phyloP scores from a whole-genome alignment of 805 yeast species.

The Zygotorulaspora chibaensis region DNA sequence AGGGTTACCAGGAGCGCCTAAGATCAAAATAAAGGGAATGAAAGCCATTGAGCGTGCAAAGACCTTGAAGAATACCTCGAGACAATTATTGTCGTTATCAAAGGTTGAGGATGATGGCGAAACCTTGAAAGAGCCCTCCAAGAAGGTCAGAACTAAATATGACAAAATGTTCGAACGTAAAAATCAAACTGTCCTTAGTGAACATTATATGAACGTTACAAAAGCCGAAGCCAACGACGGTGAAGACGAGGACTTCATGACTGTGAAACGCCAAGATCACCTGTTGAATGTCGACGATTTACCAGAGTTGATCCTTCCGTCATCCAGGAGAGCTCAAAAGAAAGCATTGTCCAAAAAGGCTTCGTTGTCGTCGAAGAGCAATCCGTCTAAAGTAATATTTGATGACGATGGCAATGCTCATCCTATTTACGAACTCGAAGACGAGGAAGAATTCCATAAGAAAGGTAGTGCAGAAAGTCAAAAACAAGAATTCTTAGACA shows the following conservation, averaged over 20 bases:
- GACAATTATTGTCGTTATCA: conserved; percentile 57
- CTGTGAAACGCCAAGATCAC: conserved; percentile 75
- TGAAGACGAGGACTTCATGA: conserved; percentile 69
- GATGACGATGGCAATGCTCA: conserved; percentile 96
- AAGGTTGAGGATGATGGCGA: conserved; percentile 66
- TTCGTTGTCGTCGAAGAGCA: conserved; percentile 54
- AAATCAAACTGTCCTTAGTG: conserved; percentile 87
- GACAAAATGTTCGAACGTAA: conserved; percentile 94
- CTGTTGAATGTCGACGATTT: conserved; percentile 57
- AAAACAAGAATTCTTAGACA: conserved; percentile 59
- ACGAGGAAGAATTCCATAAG: conserved; percentile 78
- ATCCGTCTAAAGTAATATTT: conserved; percentile 73
- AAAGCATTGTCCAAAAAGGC: conserved; percentile 83
- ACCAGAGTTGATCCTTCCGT: conserved; percentile 58
- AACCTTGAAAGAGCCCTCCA: conserved; percentile 32
- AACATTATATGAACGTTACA: conserved; percentile 77
- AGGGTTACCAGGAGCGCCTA: conserved; percentile 96
- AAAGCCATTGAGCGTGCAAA: conserved; percentile 45
- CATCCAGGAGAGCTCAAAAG: conserved; percentile 80
- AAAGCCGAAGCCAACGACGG: conserved; percentile 40
- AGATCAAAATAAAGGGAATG: conserved; percentile 65
- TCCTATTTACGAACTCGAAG: conserved; percentile 84
- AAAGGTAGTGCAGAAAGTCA: conserved; percentile 65
- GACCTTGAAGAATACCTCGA: conserved; percentile 75
- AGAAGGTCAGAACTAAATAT: conserved; percentile 71